phyloP scores from a whole-genome alignment of 306 rosid species.

The Pterocarpus santalinus region DNA sequence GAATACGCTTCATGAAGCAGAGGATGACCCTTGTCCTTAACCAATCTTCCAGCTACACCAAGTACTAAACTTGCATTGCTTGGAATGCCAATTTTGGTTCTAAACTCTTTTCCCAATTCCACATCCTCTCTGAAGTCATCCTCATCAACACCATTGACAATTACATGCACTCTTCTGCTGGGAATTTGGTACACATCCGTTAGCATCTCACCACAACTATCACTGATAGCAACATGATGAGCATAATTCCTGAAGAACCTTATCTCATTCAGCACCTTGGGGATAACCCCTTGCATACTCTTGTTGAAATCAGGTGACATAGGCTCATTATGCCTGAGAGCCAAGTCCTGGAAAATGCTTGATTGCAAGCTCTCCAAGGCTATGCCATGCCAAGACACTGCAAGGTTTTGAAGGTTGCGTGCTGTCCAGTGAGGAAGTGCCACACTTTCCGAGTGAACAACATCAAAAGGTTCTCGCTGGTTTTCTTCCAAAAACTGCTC shows the following conservation, averaged over 20 bases:
- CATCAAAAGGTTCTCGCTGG: constrained; percentile 67
- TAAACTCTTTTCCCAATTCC: constrained; percentile 63
- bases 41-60: constrained; percentile 95
- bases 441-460: constrained; percentile 94
- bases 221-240: constrained; percentile 91
- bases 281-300: constrained; percentile 76
- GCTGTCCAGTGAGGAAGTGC: constrained; percentile 92
- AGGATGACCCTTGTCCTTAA: constrained; percentile 96
- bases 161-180: constrained; percentile 78
- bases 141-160: constrained; percentile 86
- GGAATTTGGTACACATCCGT: constrained; percentile 93
- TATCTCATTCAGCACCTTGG: constrained; percentile 84
- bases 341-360: constrained; percentile 78
- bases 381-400: constrained; percentile 97
- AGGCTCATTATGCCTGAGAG: constrained; percentile 64
- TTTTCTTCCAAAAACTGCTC: constrained; percentile 78
- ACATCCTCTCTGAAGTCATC: constrained; percentile 64
- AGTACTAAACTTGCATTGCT: constrained; percentile 74
- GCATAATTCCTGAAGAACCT: constrained; percentile 84
- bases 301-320: constrained; percentile 67
- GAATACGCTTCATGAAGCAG: constrained; percentile 85
- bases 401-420: constrained; percentile 71
- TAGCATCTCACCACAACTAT: constrained; percentile 93
- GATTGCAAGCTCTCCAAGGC: constrained; percentile 94
- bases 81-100: constrained; percentile 68